A percentile compares a stretch with the other conserved stretches of the same genome.
Evolutionary conservation across 495 filamentous ascomycete species (phyloP).

Genomic region (Daldinia childiae): DNA sequence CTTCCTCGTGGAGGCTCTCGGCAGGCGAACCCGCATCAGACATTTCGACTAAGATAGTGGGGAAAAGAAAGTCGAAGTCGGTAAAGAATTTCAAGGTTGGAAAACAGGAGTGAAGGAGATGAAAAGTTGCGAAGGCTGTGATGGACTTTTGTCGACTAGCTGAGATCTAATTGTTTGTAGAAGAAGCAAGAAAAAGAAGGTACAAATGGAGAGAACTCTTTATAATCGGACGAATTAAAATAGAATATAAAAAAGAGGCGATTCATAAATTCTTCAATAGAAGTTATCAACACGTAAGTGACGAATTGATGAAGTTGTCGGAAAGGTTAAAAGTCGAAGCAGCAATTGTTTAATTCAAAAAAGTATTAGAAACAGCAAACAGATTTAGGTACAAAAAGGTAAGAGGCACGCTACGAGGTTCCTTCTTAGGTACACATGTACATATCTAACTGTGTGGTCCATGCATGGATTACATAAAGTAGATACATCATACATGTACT

Average conservation of each 20-base stretch:
- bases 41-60: conserved; percentile 46
- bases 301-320: not conserved
- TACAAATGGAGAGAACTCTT: not conserved
- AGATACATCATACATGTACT: no score
- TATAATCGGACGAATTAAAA: not conserved
- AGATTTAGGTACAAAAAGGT: no score
- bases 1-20: conserved; percentile 50
- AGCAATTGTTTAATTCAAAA: not conserved
- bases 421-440: no score
- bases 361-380: not conserved
- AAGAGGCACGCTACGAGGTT: no score
- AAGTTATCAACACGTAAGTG: not conserved
- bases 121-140: conserved; percentile 3
- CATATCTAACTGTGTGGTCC: no score
- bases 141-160: not conserved
- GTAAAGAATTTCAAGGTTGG: not conserved
- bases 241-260: not conserved
- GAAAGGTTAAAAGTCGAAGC: not conserved
- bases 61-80: no score
- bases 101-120: not conserved
- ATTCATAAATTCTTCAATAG: not conserved
- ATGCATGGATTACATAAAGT: not conserved
- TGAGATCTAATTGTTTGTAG: conserved; percentile 5
- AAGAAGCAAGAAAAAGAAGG: conserved; percentile 4
- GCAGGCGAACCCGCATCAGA: conserved; percentile 52